Evolutionary conservation across 2,329 filamentous ascomycete genomes (phyloP).

Genomic region (Fusarium penzigii): DNA sequence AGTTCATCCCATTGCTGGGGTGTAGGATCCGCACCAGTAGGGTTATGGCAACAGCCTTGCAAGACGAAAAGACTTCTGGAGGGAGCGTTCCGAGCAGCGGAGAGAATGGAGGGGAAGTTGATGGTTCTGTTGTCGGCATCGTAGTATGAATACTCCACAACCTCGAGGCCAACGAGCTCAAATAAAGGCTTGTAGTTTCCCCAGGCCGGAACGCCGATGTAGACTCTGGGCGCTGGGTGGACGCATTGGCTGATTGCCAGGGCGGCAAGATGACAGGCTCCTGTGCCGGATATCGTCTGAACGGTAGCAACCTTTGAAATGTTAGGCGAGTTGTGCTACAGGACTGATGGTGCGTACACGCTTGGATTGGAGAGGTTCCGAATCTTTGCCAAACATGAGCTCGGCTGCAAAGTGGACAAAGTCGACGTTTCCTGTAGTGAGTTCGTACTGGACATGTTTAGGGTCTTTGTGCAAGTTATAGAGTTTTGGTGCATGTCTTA

Average conservation of each 20-base stretch:
- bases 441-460: conserved; percentile 30
- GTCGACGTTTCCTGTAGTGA: conserved; percentile 34
- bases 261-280: conserved; percentile 38
- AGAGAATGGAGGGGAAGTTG: conserved; percentile 29
- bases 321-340: neutral
- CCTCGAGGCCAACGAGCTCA: conserved; percentile 30
- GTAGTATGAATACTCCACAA: conserved; percentile 33
- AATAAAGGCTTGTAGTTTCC: conserved; percentile 37
- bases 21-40: conserved; percentile 36
- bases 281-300: conserved; percentile 41
- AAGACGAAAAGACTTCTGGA: conserved; percentile 35
- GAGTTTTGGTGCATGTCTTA: conserved; percentile 7
- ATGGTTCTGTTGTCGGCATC: conserved; percentile 25
- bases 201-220: conserved; percentile 31
- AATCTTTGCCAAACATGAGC: conserved; percentile 33
- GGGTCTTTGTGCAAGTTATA: neutral
- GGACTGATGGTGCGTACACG: conserved; percentile 1
- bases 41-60: conserved; percentile 41
- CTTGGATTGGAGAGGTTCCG: neutral
- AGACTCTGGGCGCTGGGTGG: conserved; percentile 27
- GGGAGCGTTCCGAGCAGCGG: conserved; percentile 27
- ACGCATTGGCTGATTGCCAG: conserved; percentile 30
- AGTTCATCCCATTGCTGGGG: conserved; percentile 34
- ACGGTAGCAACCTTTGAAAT: conserved; percentile 32
- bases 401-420: conserved; percentile 32